Conservation (phyloP, 495 filamentous ascomycete genomes). For the Penicillium diatomitis region DNA sequence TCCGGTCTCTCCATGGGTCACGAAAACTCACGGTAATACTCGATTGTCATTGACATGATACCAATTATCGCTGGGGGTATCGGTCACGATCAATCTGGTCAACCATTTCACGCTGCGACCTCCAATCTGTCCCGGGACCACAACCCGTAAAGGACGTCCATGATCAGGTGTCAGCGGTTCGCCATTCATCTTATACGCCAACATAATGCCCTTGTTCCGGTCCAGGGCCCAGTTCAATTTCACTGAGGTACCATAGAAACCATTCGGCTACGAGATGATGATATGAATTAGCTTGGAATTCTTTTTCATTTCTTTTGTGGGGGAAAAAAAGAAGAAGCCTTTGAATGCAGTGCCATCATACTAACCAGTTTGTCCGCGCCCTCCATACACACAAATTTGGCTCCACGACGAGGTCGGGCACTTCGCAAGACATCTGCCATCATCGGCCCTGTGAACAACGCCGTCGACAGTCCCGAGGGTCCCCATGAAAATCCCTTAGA, state of each 20-base stretch:
- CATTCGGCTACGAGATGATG: conserved; percentile 55
- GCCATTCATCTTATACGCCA: conserved; percentile 91
- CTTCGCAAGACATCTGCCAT: conserved; percentile 63
- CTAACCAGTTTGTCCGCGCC: conserved; percentile 70
- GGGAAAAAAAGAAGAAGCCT: no score
- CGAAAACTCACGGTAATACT: conserved; percentile 58
- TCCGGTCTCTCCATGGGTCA: not conserved
- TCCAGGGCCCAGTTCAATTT: conserved; percentile 88
- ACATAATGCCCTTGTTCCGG: conserved; percentile 74
- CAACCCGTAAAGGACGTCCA: conserved; percentile 72
- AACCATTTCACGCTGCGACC: conserved; percentile 95
- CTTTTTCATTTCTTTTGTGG: no score
- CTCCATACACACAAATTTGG: conserved; percentile 87
- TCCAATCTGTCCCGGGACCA: conserved; percentile 91
- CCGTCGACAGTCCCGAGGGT: conserved; percentile 78
- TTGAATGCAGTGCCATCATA: no score
- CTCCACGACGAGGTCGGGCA: conserved; percentile 60
- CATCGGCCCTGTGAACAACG: conserved; percentile 78
- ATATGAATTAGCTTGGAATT: no score
- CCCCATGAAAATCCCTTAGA: conserved; percentile 97
- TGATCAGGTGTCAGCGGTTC: conserved; percentile 78
- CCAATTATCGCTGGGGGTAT: conserved; percentile 82
- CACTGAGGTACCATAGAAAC: conserved; percentile 81
- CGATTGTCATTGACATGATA: conserved; percentile 95
- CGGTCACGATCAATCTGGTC: conserved; percentile 72